A percentile compares a stretch with the other conserved stretches of the same genome.
Evolutionary conservation across 2,329 filamentous ascomycete species (phyloP).

Genomic region (Aureobasidium leucospermi): DNA sequence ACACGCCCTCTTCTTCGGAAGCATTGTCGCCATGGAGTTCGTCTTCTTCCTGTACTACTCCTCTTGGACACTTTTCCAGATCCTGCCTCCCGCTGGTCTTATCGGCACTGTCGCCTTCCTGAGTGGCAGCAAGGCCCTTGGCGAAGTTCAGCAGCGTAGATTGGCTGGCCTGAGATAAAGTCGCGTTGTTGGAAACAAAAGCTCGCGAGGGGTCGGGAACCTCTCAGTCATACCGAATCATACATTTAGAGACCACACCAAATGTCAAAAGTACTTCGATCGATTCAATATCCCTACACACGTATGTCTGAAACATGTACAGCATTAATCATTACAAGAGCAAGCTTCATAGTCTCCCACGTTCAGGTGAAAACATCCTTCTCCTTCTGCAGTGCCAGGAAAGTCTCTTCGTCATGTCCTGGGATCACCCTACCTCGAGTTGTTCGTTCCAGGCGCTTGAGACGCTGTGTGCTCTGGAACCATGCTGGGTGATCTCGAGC

Average conservation of each 20-base stretch:
- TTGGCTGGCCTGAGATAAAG: slow-evolving; percentile 59
- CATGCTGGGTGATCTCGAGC: slow-evolving; percentile 30
- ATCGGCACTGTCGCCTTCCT: slow-evolving; percentile 69
- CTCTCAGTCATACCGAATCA: background rate
- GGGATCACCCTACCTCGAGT: slow-evolving; percentile 28
- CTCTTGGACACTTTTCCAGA: slow-evolving; percentile 86
- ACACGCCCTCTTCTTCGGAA: slow-evolving; percentile 78
- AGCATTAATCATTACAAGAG: background rate
- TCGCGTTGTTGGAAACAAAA: background rate
- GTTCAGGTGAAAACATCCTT: slow-evolving; percentile 22
- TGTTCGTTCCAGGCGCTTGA: slow-evolving; percentile 26
- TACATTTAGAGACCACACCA: slow-evolving; percentile 12
- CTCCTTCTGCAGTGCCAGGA: slow-evolving; percentile 22
- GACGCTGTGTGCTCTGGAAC: slow-evolving; percentile 28
- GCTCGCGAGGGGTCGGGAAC: background rate
- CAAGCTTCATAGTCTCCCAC: background rate
- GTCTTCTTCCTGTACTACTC: slow-evolving; percentile 95
- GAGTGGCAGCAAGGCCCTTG: slow-evolving; percentile 81
- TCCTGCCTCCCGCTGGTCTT: slow-evolving; percentile 62
- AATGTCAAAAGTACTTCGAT: slow-evolving; percentile 10
- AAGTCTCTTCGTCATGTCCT: slow-evolving; percentile 29
- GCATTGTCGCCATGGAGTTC: slow-evolving; percentile 77
- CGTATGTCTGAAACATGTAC: background rate
- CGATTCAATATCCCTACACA: background rate
- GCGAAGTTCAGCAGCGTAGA: slow-evolving; percentile 84